Evolutionary conservation across 148 eudicot genomes (phyloP), one percentile per base, ranked within the genome.

Genomic region (Talinum fruticosum): DNA sequence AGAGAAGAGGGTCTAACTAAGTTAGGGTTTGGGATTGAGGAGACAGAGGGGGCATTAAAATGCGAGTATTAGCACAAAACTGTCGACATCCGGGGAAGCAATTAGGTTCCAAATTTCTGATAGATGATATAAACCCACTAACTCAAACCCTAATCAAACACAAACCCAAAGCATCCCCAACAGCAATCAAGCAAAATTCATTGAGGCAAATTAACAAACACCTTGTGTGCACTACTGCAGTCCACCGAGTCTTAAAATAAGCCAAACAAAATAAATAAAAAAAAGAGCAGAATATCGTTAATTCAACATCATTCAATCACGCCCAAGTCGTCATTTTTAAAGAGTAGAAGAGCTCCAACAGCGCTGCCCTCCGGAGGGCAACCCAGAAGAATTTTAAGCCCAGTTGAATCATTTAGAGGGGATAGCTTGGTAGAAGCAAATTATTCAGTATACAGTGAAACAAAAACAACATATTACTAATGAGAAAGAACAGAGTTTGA

Each of bases 131-230:
- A 66, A 66, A 32, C 69, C 69, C 69, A 30, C 19, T 18, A 30
- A 29, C 16, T 30, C 3, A 66, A 30, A 10, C 69, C 35, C 21
- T 66, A 67, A 68, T n/a, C 6, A 14, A 68, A 24, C 10, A 4
- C 23, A 35, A 74, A 24, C 1, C 16, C 4, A 33, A 54, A 24
- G 51, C n/a, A 59, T 51, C 23, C 21, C 8, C 5, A 32, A 33
- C 7, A 14, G 32, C 18, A 30, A 59, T 41, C 0, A 12, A 41
- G 1, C 26, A 64, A 28, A 24, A 44, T 62, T 76, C 72, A 68
- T 33, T 67, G 49, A 67, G 45, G 41, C 79, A 76, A 67, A 49
- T 10, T 62, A 76, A 33, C 79, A 76, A 76, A 51, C 79, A 76
- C 65, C 73, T 32, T 67, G 57, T 67, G 73, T 67, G 79, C 73